These are phyloP conservation scores for Aspergillus sclerotiicarbonarius DNA, from an alignment of 495 filamentous ascomycete genomes.

Conservation along the genomic window DNA sequence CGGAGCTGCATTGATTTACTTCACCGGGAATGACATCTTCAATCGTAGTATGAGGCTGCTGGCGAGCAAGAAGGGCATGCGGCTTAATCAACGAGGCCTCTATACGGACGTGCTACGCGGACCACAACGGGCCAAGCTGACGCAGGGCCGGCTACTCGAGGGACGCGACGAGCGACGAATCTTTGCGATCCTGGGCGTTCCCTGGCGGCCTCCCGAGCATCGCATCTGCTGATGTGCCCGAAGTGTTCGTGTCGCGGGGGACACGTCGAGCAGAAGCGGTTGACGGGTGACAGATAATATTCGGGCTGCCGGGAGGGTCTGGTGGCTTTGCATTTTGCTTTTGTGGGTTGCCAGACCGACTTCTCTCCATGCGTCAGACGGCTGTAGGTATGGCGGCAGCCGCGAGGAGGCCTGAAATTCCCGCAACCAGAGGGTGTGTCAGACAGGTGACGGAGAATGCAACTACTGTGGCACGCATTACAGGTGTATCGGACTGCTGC, in stretches of 20 bases:
- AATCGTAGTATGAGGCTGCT: conserved; percentile 84
- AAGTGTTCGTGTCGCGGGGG: conserved; percentile 3
- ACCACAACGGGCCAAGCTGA: conserved; percentile 58
- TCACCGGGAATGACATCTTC: conserved; percentile 96
- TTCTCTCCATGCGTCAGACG: conserved; percentile 15
- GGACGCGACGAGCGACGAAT: conserved; percentile 77
- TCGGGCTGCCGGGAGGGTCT: conserved; percentile 4
- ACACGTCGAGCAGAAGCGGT: conserved; percentile 9
- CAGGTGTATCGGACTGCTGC: background rate
- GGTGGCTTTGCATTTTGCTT: conserved; percentile 8
- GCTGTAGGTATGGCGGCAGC: background rate
- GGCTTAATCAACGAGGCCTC: conserved; percentile 81
- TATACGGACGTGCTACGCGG: conserved; percentile 72
- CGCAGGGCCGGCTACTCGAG: conserved; percentile 72
- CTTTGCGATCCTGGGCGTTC: conserved; percentile 81
- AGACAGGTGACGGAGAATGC: background rate
- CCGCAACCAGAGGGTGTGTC: conserved; percentile 1
- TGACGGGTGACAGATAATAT: conserved; percentile 18
- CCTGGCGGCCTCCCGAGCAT: conserved; percentile 81
- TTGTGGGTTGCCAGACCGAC: conserved; percentile 15
- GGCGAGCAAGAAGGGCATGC: conserved; percentile 79
- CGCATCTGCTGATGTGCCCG: conserved; percentile 61
- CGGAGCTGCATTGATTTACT: conserved; percentile 90
- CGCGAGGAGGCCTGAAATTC: conserved; percentile 4
- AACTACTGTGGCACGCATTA: background rate